These are phyloP conservation scores for Chaetomiaceae sp. DNA, from an alignment of 2,329 filamentous ascomycete species.

Conservation along the genomic window DNA sequence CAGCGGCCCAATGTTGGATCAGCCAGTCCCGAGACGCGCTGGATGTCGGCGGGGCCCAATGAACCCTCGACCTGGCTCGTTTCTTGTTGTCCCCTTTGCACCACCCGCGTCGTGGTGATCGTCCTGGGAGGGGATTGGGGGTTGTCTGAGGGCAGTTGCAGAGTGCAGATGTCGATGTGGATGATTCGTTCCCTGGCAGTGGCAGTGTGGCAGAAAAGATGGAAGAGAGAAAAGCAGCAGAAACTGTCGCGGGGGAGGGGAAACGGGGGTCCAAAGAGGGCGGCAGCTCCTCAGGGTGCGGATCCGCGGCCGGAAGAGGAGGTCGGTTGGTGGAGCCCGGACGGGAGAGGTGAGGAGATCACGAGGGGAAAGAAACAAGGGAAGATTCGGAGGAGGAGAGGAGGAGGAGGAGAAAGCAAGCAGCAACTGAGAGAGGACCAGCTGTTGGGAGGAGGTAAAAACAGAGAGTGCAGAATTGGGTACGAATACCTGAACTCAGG, in stretches of 20 bases:
- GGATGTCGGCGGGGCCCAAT: slow-evolving; percentile 25
- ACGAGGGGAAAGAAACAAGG: background rate
- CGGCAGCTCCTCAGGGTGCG: background rate
- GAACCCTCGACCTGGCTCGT: slow-evolving; percentile 15
- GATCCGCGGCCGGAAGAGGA: slow-evolving; percentile 10
- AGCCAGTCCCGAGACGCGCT: slow-evolving; percentile 26
- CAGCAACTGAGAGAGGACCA: background rate
- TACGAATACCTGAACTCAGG: too few species aligned
- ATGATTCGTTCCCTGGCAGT: slow-evolving; percentile 20
- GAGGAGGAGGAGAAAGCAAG: background rate
- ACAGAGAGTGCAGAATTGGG: too few species aligned
- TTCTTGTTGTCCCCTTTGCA: slow-evolving; percentile 20
- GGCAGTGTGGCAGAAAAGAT: background rate
- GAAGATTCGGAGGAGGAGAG: too few species aligned
- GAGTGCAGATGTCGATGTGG: slow-evolving; percentile 14
- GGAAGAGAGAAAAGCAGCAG: background rate
- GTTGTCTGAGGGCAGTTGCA: slow-evolving; percentile 1
- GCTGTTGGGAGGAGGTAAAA: too few species aligned
- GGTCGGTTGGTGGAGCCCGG: slow-evolving; percentile 12
- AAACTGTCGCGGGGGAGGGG: slow-evolving; percentile 7
- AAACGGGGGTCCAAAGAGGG: background rate
- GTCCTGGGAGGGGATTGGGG: background rate
- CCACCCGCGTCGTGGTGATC: slow-evolving; percentile 14
- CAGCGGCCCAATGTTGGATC: slow-evolving; percentile 31
- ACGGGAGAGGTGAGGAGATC: slow-evolving; percentile 2